These are phyloP conservation scores for Exutisphaerella laricina DNA, from an alignment of 2,329 filamentous ascomycete species.

Conservation along the genomic window DNA sequence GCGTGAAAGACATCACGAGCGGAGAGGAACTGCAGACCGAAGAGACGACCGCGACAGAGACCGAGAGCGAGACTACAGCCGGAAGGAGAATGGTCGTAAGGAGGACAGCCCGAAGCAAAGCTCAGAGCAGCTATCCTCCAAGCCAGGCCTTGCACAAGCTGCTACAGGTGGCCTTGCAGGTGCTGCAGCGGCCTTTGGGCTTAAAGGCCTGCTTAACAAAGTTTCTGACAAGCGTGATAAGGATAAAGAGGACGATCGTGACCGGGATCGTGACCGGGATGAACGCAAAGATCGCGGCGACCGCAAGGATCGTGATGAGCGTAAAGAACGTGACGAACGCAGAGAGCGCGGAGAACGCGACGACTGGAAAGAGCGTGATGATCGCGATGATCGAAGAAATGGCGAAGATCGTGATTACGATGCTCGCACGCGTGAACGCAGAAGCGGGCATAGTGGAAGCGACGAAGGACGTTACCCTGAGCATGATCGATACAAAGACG, in stretches of 20 bases:
- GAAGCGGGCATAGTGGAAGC: slow-evolving; percentile 16
- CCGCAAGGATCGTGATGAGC: slow-evolving; percentile 6
- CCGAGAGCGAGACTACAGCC: slow-evolving; percentile 21
- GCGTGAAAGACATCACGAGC: slow-evolving; percentile 26
- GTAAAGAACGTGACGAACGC: slow-evolving; percentile 5
- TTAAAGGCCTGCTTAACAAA: slow-evolving; percentile 26
- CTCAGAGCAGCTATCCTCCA: slow-evolving; percentile 13
- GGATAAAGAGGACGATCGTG: slow-evolving; percentile 21
- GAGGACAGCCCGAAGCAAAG: slow-evolving; percentile 22
- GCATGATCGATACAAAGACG: slow-evolving; percentile 25
- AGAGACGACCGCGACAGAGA: slow-evolving; percentile 10
- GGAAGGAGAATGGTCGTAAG: slow-evolving; percentile 23
- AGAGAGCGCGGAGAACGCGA: slow-evolving; percentile 9
- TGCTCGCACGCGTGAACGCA: slow-evolving; percentile 9
- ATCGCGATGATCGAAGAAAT: slow-evolving; percentile 5
- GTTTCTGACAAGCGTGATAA: slow-evolving; percentile 22
- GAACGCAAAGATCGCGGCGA: slow-evolving; percentile 15
- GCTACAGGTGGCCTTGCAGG: slow-evolving; percentile 30
- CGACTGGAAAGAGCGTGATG: slow-evolving; percentile 2
- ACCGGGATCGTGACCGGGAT: slow-evolving; percentile 16
- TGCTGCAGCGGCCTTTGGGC: slow-evolving; percentile 29
- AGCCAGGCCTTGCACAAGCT: slow-evolving; percentile 26
- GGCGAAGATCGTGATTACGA: slow-evolving; percentile 8
- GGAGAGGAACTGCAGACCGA: slow-evolving; percentile 17
- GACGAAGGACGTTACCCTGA: slow-evolving; percentile 28